These are phyloP conservation scores for Suhomyces taliae DNA, from an alignment of 1,139 yeast species.

Conservation along the genomic window DNA sequence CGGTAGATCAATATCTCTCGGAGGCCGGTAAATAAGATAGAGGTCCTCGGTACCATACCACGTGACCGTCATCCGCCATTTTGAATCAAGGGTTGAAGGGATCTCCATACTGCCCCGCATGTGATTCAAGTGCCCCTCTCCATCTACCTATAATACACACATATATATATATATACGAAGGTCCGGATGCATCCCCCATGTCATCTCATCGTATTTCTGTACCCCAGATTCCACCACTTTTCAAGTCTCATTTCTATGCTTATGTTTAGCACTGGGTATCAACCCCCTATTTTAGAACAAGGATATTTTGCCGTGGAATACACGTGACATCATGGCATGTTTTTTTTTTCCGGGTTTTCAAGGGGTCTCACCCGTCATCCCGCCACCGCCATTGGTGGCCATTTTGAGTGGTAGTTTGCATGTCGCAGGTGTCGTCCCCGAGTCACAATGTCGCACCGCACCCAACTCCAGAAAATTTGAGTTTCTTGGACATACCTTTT, in stretches of 20 bases:
- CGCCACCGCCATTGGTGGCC: neutral
- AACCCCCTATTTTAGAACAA: too few species aligned
- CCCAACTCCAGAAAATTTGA: slow-evolving; percentile 1
- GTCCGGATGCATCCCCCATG: neutral
- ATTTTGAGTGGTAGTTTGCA: neutral
- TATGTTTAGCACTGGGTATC: too few species aligned
- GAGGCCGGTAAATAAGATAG: neutral
- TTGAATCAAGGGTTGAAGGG: neutral
- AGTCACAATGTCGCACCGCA: neutral
- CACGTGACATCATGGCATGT: too few species aligned
- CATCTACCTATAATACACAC: neutral
- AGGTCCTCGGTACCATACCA: neutral
- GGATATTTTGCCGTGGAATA: too few species aligned
- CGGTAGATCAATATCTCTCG: neutral
- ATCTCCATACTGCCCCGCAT: neutral
- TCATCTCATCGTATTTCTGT: neutral
- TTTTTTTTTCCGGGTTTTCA: too few species aligned
- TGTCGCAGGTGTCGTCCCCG: neutral
- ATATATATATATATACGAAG: neutral
- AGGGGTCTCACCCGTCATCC: too few species aligned
- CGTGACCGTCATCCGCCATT: neutral
- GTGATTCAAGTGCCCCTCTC: slow-evolving; percentile 4
- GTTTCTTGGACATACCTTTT: neutral
- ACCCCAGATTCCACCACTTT: too few species aligned
- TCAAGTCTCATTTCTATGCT: too few species aligned